phyloP scores from a whole-genome alignment of 805 yeast species.

The Saccharomycopsis sp. region DNA sequence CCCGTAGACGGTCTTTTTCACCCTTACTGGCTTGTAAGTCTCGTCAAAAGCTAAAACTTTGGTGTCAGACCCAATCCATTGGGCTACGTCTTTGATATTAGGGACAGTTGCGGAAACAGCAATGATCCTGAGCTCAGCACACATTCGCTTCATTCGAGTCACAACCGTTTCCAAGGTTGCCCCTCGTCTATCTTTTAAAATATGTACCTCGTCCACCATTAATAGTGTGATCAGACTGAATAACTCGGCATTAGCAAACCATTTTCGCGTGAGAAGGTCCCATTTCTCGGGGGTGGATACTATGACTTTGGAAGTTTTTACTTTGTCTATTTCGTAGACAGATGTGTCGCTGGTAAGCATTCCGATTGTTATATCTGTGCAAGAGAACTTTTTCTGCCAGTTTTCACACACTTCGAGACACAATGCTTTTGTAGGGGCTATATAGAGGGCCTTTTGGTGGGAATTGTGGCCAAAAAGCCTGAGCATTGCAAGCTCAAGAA shows the following conservation, averaged over 20 bases:
- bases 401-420: constrained; percentile 43
- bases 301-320: constrained; percentile 43
- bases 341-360: constrained; percentile 51
- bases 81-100: constrained; percentile 41
- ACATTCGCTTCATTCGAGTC: constrained; percentile 40
- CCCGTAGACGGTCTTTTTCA: constrained; percentile 39
- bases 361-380: constrained; percentile 38
- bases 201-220: constrained; percentile 43
- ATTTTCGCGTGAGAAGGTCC: constrained; percentile 49
- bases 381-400: constrained; percentile 39
- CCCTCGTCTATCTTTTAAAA: constrained; percentile 40
- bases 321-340: constrained; percentile 37
- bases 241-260: constrained; percentile 36
- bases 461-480: constrained; percentile 25
- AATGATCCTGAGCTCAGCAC: constrained; percentile 33
- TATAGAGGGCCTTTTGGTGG: constrained; percentile 36
- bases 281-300: constrained; percentile 59
- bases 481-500: constrained; percentile 47
- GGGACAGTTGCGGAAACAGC: constrained; percentile 51
- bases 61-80: constrained; percentile 31
- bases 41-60: constrained; percentile 38
- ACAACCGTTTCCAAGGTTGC: constrained; percentile 42
- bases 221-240: constrained; percentile 40
- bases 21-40: constrained; percentile 38
- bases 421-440: constrained; percentile 56